Evolutionary conservation across 306 rosid genomes (phyloP), one percentile per base, ranked within the genome.

Genomic region (Carpinus fangiana): DNA sequence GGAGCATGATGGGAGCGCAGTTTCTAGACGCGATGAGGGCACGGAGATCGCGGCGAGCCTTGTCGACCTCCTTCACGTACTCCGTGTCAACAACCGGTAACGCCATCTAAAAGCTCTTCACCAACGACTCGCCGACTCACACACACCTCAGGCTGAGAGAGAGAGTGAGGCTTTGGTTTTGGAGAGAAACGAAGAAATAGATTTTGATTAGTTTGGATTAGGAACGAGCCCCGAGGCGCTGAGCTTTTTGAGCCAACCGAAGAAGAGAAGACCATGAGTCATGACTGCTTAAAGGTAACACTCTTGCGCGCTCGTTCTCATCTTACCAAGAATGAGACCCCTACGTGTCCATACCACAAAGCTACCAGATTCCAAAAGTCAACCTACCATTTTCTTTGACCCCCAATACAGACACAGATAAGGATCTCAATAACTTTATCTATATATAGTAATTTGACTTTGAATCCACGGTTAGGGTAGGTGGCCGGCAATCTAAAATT

Each of bases 1-100:
- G 98, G 81, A 95, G 96, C 99, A 95, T 92, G 81, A 95, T 68
- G 11, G 97, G 98, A 70, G 97, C 93, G 80, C 99, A 95, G 82
- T 89, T 87, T 26, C 97, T 73, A 84, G 56, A 76, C 78, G 97
- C 84, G 81, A 95, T 91, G 84, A 95, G 97, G 38, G 97, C 91
- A 2, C 96, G 92, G 79, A 93, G 98, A 85, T 95, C 82, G n/a
- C 98, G 93, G 70, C 96, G 97, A 85, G 97, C 97, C 78, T 78
- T 95, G 62, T 91, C 91, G 79, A 92, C 72, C 71, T 90, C 86
- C 75, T 87, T 93, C 68, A 95, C 90, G 78, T 93, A 95, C 20
- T 89, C 97, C 0, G 87, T 67, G 79, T 91, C 96, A 1, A 95
- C 93, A 71, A 89, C 87, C 13, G 91, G 92, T 10, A 83, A 75